These are phyloP conservation scores for Eustoma russellianum DNA, from an alignment of 257 asterid species.

Conservation along the genomic window DNA sequence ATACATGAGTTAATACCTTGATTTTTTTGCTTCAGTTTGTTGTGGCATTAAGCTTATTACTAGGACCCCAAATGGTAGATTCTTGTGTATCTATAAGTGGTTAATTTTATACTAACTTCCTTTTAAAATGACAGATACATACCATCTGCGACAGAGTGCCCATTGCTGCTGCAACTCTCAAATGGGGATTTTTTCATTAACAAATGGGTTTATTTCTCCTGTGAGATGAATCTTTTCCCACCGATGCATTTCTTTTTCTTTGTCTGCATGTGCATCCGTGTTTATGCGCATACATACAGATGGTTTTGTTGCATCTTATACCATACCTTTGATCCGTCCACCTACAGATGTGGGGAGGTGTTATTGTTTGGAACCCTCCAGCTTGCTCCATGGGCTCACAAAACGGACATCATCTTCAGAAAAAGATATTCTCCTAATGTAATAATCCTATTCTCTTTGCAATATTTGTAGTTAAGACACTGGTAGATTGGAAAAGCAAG, in stretches of 20 bases:
- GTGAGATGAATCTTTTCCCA: slow-evolving; percentile 34
- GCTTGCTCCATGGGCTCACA: slow-evolving; percentile 43
- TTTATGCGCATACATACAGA: neutral
- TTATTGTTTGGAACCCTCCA: slow-evolving; percentile 85
- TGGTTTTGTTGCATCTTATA: slow-evolving; percentile 18
- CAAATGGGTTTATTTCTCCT: slow-evolving; percentile 97
- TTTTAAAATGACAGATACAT: too few relatives aligned
- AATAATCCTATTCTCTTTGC: slow-evolving; percentile 16
- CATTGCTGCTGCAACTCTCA: slow-evolving; percentile 70
- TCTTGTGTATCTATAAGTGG: too few relatives aligned
- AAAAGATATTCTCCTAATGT: slow-evolving; percentile 63
- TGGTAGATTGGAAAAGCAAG: too few relatives aligned
- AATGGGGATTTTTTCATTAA: slow-evolving; percentile 55
- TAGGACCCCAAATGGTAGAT: too few relatives aligned
- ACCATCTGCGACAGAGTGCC: slow-evolving; percentile 87
- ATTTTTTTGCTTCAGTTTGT: slow-evolving; percentile 5
- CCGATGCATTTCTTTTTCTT: neutral
- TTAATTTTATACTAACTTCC: too few relatives aligned
- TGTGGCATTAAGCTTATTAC: too few relatives aligned
- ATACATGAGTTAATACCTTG: neutral
- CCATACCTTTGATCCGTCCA: slow-evolving; percentile 11
- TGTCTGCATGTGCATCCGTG: too few relatives aligned
- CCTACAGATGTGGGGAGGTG: slow-evolving; percentile 95
- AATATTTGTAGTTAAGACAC: too few relatives aligned
- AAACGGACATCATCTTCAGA: slow-evolving; percentile 30